Base-by-base conservation (phyloP, 176 grass and related monocot genomes). In the Raddia guianensis region DNA sequence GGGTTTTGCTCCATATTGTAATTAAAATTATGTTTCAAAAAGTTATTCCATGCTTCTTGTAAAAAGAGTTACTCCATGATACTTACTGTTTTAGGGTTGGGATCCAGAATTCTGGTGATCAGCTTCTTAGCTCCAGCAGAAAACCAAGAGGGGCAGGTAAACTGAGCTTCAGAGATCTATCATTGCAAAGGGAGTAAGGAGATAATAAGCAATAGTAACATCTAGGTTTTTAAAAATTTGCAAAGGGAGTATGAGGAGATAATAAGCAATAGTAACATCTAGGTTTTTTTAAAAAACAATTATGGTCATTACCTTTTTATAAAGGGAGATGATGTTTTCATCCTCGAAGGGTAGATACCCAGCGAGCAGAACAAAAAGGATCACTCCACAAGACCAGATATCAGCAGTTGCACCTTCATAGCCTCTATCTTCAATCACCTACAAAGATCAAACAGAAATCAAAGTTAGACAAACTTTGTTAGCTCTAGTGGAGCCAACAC, bases 291-390 rank as follows among this genome's bases (percentile, higher is more conserved):
- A 27, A 27, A 27, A 27, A 27, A 27, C 0, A 27, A 27, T 27
- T 27, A 27, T 66, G 52, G 1, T 12, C 52, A 55, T 85, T 84
- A 95, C 96, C 91, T 95, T 99, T 68, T 91, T 99, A 83, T 99
- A 99, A 65, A 99, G 76, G 43, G 69, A 70, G 63, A 99, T 93
- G 82, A 95, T 89, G 87, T 90, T 95, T 9, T 92, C 87, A 80
- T 99, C 96, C 86, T 99, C 96, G 59, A 95, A 99, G 63, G 96
- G 96, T 78, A 99, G 90, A 90, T 85, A 99, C 50, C 96, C 96
- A 20, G 92, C 88, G 76, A 99, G 82, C 54, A 99, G 58, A 68
- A 99, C 89, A 77, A 90, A 99, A 78, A 99, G 92, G 76, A 99
- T 99, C 42, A 99, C 91, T 78, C 97, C 97, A 53, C 97, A 99